Percentiles rank a stretch among this genome's conserved stretches.
Conservation (phyloP, 1,139 yeast species). For the Kluyveromyces marxianus region DNA sequence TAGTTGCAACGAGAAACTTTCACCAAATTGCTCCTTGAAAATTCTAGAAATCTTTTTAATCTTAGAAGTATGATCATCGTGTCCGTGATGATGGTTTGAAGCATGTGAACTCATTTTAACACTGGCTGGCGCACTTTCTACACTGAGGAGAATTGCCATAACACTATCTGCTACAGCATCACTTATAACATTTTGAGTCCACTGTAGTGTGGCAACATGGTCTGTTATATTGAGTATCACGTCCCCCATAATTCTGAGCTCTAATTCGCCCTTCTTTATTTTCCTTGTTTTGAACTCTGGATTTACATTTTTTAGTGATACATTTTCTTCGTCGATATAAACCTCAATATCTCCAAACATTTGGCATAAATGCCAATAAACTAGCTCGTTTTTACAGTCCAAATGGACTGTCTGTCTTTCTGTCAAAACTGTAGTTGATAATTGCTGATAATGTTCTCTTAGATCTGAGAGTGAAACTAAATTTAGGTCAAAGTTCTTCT, state of each 20-base stretch:
- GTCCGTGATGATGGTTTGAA: slow-evolving; percentile 39
- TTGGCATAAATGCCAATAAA: slow-evolving; percentile 85
- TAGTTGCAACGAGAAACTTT: slow-evolving; percentile 39
- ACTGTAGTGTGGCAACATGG: slow-evolving; percentile 61
- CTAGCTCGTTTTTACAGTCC: slow-evolving; percentile 71
- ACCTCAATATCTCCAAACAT: slow-evolving; percentile 87
- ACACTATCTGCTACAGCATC: slow-evolving; percentile 95
- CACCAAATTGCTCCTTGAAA: slow-evolving; percentile 83
- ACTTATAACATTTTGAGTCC: slow-evolving; percentile 86
- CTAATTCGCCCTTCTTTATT: slow-evolving; percentile 29
- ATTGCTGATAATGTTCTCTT: slow-evolving; percentile 72
- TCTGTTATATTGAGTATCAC: slow-evolving; percentile 45
- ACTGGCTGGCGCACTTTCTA: slow-evolving; percentile 92
- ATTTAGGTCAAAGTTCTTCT: slow-evolving; percentile 78
- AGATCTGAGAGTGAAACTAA: slow-evolving; percentile 78
- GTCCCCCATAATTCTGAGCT: slow-evolving; percentile 42
- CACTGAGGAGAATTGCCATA: slow-evolving; percentile 80
- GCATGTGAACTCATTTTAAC: slow-evolving; percentile 69
- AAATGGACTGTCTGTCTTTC: slow-evolving; percentile 75
- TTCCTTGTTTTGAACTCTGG: slow-evolving; percentile 21
- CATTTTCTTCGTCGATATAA: slow-evolving; percentile 46
- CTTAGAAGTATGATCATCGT: slow-evolving; percentile 36
- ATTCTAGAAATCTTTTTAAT: slow-evolving; percentile 57
- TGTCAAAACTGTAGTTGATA: slow-evolving; percentile 77
- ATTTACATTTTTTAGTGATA: slow-evolving; percentile 28